Base-by-base conservation (phyloP, 768 basidiomycete genomes). In the Butyriboletus loyo region DNA sequence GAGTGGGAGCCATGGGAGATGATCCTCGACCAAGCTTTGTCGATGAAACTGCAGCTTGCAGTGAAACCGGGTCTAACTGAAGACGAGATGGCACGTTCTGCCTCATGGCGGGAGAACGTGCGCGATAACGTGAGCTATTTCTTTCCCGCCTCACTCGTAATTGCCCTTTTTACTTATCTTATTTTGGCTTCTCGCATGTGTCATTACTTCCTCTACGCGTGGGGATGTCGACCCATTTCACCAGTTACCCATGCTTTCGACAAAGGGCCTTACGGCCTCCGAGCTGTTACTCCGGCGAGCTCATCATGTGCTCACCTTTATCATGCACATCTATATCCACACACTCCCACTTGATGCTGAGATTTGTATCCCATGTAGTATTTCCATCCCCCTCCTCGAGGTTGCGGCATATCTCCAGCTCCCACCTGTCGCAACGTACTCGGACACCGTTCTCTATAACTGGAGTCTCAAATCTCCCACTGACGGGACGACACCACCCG, bases 371-470 rank as follows among this genome's bases (percentile, higher is more conserved):
- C 94, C 94, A 6, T 70, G 76, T 0, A 72, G 84, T 0, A 70
- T 98, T 47, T 77, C 89, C 9, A 67, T 92, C 6, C 94, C 95
- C 1, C 79, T 92, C 31, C 76, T 93, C 19, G 77, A 82, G 50
- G 79, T 92, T 15, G 89, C 82, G 22, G 67, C 75, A 0, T 72
- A 85, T 40, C 82, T 97, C 10, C 84, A 88, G 49, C 73, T 97
- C 2, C 94, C 95, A 0, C 92, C 95, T 0, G 75, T 96, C 36
- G 77, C 93, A 52, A 97, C 93, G 4, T 97, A 93, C 66, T 86
- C 93, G 10, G 93, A 96, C 66, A 87, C 86, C 27, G 93, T 97
- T 8, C 79, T 97, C 25, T 97, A 93, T 72, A 96, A 96, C 66
- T 90, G 87, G 86, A 59, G 28, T 61, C 76, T 58, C 57, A 74